Evolutionary conservation across 2,329 filamentous ascomycete genomes (phyloP), one percentile per base, ranked within the genome.

Genomic region (Talaromyces sp.): DNA sequence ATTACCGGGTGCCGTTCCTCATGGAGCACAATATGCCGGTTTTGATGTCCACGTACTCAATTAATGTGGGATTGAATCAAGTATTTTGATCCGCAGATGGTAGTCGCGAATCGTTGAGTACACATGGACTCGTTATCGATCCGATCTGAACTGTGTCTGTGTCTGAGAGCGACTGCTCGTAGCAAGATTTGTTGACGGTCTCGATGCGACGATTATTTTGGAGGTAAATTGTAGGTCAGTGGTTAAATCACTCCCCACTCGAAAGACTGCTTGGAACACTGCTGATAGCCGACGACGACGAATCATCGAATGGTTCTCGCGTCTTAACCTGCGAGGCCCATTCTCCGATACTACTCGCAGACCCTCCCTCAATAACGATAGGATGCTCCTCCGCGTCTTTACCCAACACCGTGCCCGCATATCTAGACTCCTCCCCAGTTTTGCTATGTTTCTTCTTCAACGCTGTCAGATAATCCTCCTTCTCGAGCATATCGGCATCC

Each of bases 381-480:
- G 89, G 85, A 72, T 87, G 87, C 64, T 88, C 85, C 69, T 96
- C 92, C 58, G 84, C 85, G 52, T 84, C 82, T 69, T 88, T 88
- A 3, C 94, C 94, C 11, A 98, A 82, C 0, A 95, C 85, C 0
- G 94, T 97, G 35, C 92, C 92, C 70, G 90, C 87, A 76, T 92
- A 96, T 72, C 94, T 89, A 10, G 89, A 89, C 73, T 96, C 93
- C 72, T 96, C 92, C 67, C 90, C 91, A 0, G 90, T 91, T 71
- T 95, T 96, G 79, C 89, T 93, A 76, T 96, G 91, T 74, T 96
- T 97, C 79, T 93, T 95, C 78, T 96, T 97, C 48, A 98, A 81
- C 4, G 88, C 90, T 64, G 85, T 87, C 19, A 93, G 74, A 72
- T 90, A 93, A 74, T 93, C 90, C 24, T 87, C 88, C 65, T 86